Evolutionary conservation across 805 yeast genomes (phyloP), one percentile per base, ranked within the genome.

Genomic region (Kregervanrija delftensis): DNA sequence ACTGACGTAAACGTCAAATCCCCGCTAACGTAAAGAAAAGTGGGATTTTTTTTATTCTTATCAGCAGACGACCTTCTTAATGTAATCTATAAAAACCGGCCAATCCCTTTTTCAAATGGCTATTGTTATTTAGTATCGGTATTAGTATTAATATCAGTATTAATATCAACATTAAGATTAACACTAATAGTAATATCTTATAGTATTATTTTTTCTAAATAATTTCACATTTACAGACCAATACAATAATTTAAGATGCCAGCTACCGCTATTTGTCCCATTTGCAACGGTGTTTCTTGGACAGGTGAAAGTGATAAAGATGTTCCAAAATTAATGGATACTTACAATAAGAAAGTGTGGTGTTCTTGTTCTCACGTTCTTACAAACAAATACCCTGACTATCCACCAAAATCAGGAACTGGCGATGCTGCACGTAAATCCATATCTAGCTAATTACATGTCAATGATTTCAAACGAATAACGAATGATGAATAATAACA

Each of bases 351-450:
- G 45, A 60, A 60, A 15, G 65, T 61, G 46, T 74, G 80, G 79
- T 79, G 85, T 56, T 69, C 79, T 33, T 79, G 85, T 59, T 67
- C 65, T 45, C 71, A 70, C 43, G 55, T 63, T 16, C 73, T 72
- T 46, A 71, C 64, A 2, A 61, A 59, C 3, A 64, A 58, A 5
- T 58, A 69, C 39, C 62, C 61, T n/a, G 56, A 63, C 14, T 79
- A 66, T 52, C 85, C 85, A 17, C 85, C 85, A 45, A 70, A 58
- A 54, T 83, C 84, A 1, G 79, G 82, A n/a, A 76, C 82, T 12
- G 85, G 85, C 1, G 42, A 37, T 69, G 28, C 71, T 45, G 75
- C 77, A 16, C 63, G 69, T 61, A 59, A 55, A 41, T 60, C 63
- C 11, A 50, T 60, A 22, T 22, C 28, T 8, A 22, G 8, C 6